phyloP scores from a whole-genome alignment of 768 basidiomycete genomes.

The Trametes elegans region DNA sequence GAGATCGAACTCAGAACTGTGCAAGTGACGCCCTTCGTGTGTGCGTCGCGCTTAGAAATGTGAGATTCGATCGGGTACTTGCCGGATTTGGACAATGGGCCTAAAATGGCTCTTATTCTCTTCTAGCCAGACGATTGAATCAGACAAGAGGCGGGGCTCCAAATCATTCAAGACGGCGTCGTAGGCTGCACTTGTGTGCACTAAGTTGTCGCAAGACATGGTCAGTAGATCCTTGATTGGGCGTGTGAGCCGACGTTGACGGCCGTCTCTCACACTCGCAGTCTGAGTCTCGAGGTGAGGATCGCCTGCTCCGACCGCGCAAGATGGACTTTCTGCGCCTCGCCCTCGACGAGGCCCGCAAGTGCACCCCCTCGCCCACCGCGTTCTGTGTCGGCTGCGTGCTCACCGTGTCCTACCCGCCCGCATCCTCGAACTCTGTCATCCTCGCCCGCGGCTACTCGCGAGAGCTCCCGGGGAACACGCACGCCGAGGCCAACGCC shows the following conservation, averaged over 20 bases:
- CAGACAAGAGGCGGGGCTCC: too few relatives aligned
- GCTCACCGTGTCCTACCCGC: constrained; percentile 45
- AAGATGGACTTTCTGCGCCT: constrained; percentile 46
- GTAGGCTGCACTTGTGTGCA: too few relatives aligned
- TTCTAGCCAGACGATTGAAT: too few relatives aligned
- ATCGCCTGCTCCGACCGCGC: too few relatives aligned
- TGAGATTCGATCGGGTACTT: constrained; percentile 1
- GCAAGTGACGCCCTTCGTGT: constrained; percentile 1
- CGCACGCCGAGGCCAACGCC: constrained; percentile 96
- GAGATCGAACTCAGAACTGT: constrained; percentile 9
- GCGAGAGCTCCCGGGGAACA: constrained; percentile 89
- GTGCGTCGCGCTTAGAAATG: constrained; percentile 8
- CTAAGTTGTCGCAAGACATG: too few relatives aligned
- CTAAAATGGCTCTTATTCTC: too few relatives aligned
- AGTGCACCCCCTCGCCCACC: constrained; percentile 64
- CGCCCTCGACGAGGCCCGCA: constrained; percentile 69
- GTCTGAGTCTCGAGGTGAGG: neutral
- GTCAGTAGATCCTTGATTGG: too few relatives aligned
- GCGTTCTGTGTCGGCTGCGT: constrained; percentile 95
- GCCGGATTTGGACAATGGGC: neutral
- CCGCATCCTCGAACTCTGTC: constrained; percentile 40
- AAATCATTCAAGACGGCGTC: too few relatives aligned
- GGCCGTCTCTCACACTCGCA: neutral
- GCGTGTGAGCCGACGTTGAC: too few relatives aligned
- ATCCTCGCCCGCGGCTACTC: constrained; percentile 83